Evolutionary conservation across 2,329 filamentous ascomycete genomes (phyloP), one percentile per base, ranked within the genome.

Genomic region (Colletotrichum horii): DNA sequence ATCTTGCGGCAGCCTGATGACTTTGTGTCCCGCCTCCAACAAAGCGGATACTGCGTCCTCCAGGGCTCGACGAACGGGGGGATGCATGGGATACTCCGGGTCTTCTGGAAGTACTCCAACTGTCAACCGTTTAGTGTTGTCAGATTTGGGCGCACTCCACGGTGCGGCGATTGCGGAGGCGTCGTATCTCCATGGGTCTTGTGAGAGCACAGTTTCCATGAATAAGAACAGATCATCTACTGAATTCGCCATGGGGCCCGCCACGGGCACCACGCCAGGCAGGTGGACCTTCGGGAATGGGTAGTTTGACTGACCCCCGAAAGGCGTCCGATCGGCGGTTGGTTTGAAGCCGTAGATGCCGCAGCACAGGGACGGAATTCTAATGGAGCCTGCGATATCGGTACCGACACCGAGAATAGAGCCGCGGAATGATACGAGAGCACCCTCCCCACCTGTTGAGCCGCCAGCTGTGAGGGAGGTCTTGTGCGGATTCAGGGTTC

Each of bases 401-500:
- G 84, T 83, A 6, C 87, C 87, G 36, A 88, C 78, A 0, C 86
- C 85, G 6, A 88, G 48, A 4, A 85, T 76, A 24, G 85, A 86
- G 22, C 87, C 87, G 5, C 85, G 80, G 43, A 87, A 80, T 3
- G 84, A 85, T 3, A 88, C 58, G 1, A 88, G 77, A 1, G 87
- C 85, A 1, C 81, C 83, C 70, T 87, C 85, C 1, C 93, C 93
- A 14, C 93, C 93, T 0, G 90, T 91, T 12, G 89, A 91, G 3
- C 94, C 93, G 7, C 93, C 93, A 0, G 91, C 88, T 0, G 90
- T 91, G 36, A 93, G 85, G 24, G 87, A 84, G 1, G 90, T 87
- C 75, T 93, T 94, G 72, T 89, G 85, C 0, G 93, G 93, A 79
- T 94, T 94, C 4, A 93, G 83, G 0, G 91, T 91, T 26, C 80